These are phyloP conservation scores for Arthrobotrys pseudoclavata DNA, from an alignment of 2,329 filamentous ascomycete genomes.

Conservation along the genomic window DNA sequence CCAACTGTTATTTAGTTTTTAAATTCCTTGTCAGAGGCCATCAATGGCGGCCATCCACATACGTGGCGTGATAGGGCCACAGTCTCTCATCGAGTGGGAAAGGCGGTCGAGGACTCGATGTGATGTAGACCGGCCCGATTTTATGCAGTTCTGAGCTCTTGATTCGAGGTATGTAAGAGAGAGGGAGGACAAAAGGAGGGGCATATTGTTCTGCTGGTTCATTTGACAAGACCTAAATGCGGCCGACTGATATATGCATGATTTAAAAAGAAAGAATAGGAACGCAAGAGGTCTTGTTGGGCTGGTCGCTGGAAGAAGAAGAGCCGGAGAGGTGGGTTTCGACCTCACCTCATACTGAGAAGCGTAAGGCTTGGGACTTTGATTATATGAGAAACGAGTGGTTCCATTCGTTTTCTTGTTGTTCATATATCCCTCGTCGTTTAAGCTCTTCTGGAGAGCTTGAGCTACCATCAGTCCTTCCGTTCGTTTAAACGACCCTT, in stretches of 20 bases:
- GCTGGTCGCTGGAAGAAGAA: slow-evolving; percentile 3
- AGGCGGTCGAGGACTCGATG: slow-evolving; percentile 28
- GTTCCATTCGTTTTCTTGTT: slow-evolving; percentile 14
- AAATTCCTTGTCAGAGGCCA: slow-evolving; percentile 13
- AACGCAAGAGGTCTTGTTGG: slow-evolving; percentile 13
- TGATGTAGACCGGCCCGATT: slow-evolving; percentile 33
- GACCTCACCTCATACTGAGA: slow-evolving; percentile 39
- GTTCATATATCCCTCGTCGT: slow-evolving; percentile 57
- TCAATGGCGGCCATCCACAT: slow-evolving; percentile 31
- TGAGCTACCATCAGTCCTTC: slow-evolving; percentile 34
- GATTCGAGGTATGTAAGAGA: slow-evolving; percentile 38
- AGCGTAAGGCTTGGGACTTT: slow-evolving; percentile 28
- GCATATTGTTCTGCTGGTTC: slow-evolving; percentile 40
- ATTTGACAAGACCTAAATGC: slow-evolving; percentile 58
- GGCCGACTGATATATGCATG: slow-evolving; percentile 50
- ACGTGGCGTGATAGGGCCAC: slow-evolving; percentile 47
- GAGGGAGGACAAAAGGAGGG: slow-evolving; percentile 45
- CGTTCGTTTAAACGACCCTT: slow-evolving; percentile 49
- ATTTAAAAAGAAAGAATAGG: slow-evolving; percentile 39
- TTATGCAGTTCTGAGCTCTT: slow-evolving; percentile 58
- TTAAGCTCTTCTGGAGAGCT: slow-evolving; percentile 38
- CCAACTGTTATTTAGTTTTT: slow-evolving; percentile 10
- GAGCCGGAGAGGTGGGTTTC: slow-evolving; percentile 23
- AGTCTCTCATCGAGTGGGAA: slow-evolving; percentile 31
- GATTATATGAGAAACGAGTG: slow-evolving; percentile 34